These are phyloP conservation scores for Metrosideros polymorpha DNA, from an alignment of 441 rosid species.

Conservation along the genomic window DNA sequence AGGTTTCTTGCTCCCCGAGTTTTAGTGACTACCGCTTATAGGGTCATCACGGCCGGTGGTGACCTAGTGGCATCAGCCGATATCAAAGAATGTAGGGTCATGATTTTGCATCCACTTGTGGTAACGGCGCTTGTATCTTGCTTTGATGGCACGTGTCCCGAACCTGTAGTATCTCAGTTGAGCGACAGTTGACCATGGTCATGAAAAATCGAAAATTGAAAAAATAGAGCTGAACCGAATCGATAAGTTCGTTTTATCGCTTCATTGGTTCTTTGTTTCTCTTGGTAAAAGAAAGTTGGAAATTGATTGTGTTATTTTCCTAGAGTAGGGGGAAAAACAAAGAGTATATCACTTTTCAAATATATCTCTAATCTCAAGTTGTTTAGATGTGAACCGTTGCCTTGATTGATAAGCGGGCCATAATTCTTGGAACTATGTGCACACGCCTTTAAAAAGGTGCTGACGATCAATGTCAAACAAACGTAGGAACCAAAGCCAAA, in stretches of 20 bases:
- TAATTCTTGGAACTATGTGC: background rate
- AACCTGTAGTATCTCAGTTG: background rate
- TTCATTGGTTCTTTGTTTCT: background rate
- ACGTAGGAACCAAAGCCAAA: background rate
- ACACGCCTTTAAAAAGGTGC: background rate
- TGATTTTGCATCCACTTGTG: background rate
- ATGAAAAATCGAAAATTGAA: background rate
- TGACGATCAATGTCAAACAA: background rate
- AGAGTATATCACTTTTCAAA: background rate
- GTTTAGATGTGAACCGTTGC: background rate
- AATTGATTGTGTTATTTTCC: background rate
- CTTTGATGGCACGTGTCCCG: background rate
- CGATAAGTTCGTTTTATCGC: background rate
- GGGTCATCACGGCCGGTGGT: background rate
- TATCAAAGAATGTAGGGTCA: background rate
- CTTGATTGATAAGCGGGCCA: background rate
- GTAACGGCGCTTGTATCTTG: background rate
- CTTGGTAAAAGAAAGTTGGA: background rate
- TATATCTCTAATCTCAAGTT: background rate
- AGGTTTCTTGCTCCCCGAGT: background rate
- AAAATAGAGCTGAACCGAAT: background rate
- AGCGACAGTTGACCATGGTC: background rate
- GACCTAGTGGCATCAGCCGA: background rate
- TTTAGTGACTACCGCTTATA: background rate
- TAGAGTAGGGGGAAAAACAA: background rate